Evolutionary conservation across 129 eudicot species (phyloP), one percentile per base, ranked within the genome.

Genomic region (Rutidosis leptorrhynchoides): DNA sequence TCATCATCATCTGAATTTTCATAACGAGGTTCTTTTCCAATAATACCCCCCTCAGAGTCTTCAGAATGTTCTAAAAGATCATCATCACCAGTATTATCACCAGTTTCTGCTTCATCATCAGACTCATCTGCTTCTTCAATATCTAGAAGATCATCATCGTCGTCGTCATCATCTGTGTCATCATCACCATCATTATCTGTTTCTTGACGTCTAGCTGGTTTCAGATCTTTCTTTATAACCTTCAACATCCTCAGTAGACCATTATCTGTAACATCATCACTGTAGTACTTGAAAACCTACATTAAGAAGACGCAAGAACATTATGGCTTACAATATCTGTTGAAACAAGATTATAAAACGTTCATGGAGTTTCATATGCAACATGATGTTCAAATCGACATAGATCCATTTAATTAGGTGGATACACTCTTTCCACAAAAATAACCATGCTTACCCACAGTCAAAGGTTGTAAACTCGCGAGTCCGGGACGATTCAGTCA

Each of bases 121-220:
- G 80, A 89, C 77, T 93, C 96, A 60, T 95, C 91, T 21, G 91
- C 99, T 30, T 89, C 96, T 59, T 82, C 90, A 37, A 89, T 95
- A 69, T 86, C 95, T 15, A 93, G 67, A 55, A 82, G 95, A 68
- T 89, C 95, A 72, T 89, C 74, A 65, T n/a, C n/a, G n/a, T n/a
- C n/a, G n/a, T n/a, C n/a, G n/a, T n/a, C n/a, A n/a, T 93, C 90
- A n/a, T 83, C 95, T 9, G 60, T 77, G 27, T 83, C 90, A n/a
- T n/a, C n/a, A n/a, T 81, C 90, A 54, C 80, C 85, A 22, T 84
- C 95, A 63, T 79, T 74, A 51, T 81, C 88, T 11, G 82, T 33
- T 37, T 86, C 88, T 58, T 84, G 95, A 73, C 80, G 96, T 69
- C 99, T 82, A 17, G 95, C 86, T 52, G 99, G 96, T 81, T 93